Base-by-base conservation (phyloP, 345 rosid species). In the Sisymbrium altissimum region DNA sequence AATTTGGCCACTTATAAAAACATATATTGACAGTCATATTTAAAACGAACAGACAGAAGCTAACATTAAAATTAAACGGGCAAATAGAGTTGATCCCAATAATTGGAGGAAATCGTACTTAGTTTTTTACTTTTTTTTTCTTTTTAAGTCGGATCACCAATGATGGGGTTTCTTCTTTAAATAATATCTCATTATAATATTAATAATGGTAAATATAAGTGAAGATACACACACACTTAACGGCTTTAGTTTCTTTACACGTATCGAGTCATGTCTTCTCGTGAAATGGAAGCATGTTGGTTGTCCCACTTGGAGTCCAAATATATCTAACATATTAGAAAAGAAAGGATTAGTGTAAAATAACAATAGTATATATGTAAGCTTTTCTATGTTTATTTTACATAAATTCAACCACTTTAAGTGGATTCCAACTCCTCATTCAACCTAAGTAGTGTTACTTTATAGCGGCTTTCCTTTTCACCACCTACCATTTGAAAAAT, bases 341-440 rank as follows among this genome's bases (percentile, higher is more conserved):
- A 64, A 39, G 43, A 14, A 64, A n/a, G 15, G 52, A 64, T 45
- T 55, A 71, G 33, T 61, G 64, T 63, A 70, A 64, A 39, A 38
- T 46, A 56, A 36, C 35, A 64, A 63, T 63, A 56, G 4, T 56
- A 48, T 53, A 35, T 14, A 13, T 69, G 30, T 13, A n/a, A 58
- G 14, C 21, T 54, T 68, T 27, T 70, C 19, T 45, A 39, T 76
- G 52, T 57, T 64, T 70, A 9, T 64, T 64, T 64, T 44, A 63
- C 66, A 71, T 64, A n/a, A 70, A 58, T 49, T 78, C 21, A 81
- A 77, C 81, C 86, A 81, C 82, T 83, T 79, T 43, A 81, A 85
- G 93, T 92, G 98, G 97, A 86, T 81, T 87, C 98, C 95, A 88
- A 90, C 98, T 90, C 97, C 86, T 82, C 89, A 79, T 87, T 86